Evolutionary conservation across 169 alveolate species (phyloP).

Genomic region (Plasmodium gonderi): DNA sequence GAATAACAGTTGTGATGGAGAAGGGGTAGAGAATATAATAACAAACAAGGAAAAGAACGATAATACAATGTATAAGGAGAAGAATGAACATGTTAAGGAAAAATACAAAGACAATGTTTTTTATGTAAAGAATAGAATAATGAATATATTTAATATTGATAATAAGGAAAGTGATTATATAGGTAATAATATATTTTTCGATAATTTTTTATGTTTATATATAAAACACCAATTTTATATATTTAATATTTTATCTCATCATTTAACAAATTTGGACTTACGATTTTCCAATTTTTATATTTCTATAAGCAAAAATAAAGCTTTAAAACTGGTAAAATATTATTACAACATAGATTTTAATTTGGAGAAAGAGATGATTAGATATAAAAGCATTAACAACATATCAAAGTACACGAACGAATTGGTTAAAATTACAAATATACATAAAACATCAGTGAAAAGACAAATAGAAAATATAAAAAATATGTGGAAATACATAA

Average conservation of each 20-base stretch:
- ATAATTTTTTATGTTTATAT: conserved; percentile 56
- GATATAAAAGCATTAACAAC: conserved; percentile 53
- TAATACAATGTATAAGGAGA: not conserved
- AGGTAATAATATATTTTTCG: conserved; percentile 36
- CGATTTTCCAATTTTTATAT: conserved; percentile 60
- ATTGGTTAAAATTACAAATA: conserved; percentile 39
- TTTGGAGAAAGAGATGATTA: conserved; percentile 60
- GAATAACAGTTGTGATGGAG: not conserved
- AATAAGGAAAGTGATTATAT: conserved; percentile 21
- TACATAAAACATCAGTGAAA: conserved; percentile 62
- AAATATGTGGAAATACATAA: conserved; percentile 58
- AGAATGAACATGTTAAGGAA: not conserved
- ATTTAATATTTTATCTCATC: conserved; percentile 54
- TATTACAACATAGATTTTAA: conserved; percentile 60
- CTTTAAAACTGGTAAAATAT: conserved; percentile 31
- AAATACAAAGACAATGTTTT: conserved; percentile 51
- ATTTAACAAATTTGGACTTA: conserved; percentile 51
- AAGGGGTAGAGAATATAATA: not conserved
- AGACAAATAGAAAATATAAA: conserved; percentile 71
- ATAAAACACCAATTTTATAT: conserved; percentile 63
- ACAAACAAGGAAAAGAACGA: not conserved
- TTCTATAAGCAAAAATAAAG: conserved; percentile 53
- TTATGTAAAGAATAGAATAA: conserved; percentile 27
- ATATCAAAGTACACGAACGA: conserved; percentile 43
- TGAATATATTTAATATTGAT: conserved; percentile 59